Evolutionary conservation across 1,284 basidiomycete genomes (phyloP), one percentile per base, ranked within the genome.

Genomic region (Earliella scabrosa): DNA sequence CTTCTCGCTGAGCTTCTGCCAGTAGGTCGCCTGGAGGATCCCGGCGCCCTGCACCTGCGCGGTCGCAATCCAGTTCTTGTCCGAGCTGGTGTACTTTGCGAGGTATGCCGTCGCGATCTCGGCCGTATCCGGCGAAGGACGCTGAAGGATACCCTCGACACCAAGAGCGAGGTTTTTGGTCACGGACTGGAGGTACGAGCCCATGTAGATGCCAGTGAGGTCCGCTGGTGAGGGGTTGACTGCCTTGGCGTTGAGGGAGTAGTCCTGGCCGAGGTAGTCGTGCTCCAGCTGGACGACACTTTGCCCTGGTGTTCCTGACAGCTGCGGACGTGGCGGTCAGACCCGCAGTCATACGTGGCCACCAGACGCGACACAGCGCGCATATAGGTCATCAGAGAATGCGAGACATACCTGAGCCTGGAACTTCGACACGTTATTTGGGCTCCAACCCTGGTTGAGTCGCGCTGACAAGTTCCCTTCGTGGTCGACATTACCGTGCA

Each of bases 251-350:
- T 96, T 97, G 54, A 96, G 66, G 54, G 86, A 88, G 76, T 91
- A 98, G 76, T 99, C 97, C 54, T 80, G 80, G 44, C 96, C 97
- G 66, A 88, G 83, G 73, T 92, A 92, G 75, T 99, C 97, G 70
- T 99, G 97, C 75, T 99, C 97, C 47, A 97, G 65, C 71, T 97
- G 93, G 58, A 94, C 75, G 89, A 96, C 93, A 66, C 89, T 95
- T 70, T 95, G 92, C 31, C 90, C 91, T 54, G 81, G 78, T 70
- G 85, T 82, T 64, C 78, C 77, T 34, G 87, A 88, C 61, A 90
- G 73, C 88, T 89, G 67, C 24, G 53, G 29, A 57, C 52, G 45
- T 51, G 50, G 49, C 36, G 41, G 44, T 53, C 38, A 52, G 36
- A 54, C 45, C 62, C 53, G 66, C 53, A 47, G n/a, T 24, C 56